Conservation (phyloP, 306 rosid species). For the Fragaria iinumae region DNA sequence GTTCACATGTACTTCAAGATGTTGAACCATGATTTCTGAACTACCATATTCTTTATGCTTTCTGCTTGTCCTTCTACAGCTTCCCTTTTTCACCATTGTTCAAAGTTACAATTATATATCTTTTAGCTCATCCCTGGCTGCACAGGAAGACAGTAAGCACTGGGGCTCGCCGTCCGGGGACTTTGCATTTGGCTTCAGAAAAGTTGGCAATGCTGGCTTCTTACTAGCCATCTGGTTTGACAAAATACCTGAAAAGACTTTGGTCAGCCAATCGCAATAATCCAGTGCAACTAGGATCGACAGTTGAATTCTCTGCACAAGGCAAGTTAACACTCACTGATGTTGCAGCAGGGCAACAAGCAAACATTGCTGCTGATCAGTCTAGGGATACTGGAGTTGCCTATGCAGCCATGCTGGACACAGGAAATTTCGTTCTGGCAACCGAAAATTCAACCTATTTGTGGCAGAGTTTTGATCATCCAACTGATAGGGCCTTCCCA, state of each 20-base stretch:
- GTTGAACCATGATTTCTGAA: background rate
- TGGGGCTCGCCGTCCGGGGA: conserved; percentile 55
- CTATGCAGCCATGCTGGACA: conserved; percentile 29
- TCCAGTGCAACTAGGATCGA: conserved; percentile 44
- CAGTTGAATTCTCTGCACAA: conserved; percentile 27
- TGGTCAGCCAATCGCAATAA: conserved; percentile 45
- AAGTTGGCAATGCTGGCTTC: conserved; percentile 25
- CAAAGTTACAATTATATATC: conserved; percentile 25
- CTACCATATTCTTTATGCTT: background rate
- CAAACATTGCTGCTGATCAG: conserved; percentile 23
- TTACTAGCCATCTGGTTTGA: conserved; percentile 58
- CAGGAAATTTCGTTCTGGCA: conserved; percentile 48
- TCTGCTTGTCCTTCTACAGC: conserved; percentile 13
- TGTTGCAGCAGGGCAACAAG: conserved; percentile 16
- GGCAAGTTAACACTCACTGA: conserved; percentile 36
- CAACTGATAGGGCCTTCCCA: conserved; percentile 46
- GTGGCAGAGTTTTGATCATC: conserved; percentile 51
- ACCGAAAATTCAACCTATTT: background rate
- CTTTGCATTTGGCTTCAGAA: conserved; percentile 59
- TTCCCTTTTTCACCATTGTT: conserved; percentile 26
- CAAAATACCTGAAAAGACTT: conserved; percentile 33
- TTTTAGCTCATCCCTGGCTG: background rate
- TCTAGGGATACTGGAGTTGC: background rate
- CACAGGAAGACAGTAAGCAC: background rate
- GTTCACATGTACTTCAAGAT: too few species aligned